Conservation (phyloP, 148 eudicot genomes). For the Agrostemma githago region DNA sequence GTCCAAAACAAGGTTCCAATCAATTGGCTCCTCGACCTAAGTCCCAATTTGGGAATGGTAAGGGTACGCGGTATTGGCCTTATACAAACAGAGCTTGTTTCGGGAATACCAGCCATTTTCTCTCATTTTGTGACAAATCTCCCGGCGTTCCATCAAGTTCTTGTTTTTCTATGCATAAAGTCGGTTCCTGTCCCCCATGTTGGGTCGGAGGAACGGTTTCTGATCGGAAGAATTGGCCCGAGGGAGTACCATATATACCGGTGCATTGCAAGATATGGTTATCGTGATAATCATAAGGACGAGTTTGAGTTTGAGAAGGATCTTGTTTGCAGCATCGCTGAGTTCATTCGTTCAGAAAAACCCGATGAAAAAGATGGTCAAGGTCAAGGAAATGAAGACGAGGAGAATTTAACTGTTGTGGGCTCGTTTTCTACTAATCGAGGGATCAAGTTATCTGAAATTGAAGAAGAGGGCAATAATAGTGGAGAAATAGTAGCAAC, state of each 20-base stretch:
- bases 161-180: slow-evolving; percentile 80
- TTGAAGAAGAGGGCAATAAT: slow-evolving; percentile 27
- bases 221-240: slow-evolving; percentile 85
- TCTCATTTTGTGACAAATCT: slow-evolving; percentile 94
- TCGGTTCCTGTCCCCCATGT: slow-evolving; percentile 87
- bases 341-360: slow-evolving; percentile 66
- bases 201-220: slow-evolving; percentile 66
- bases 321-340: slow-evolving; percentile 78
- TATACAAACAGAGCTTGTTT: slow-evolving; percentile 84
- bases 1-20: slow-evolving; percentile 91
- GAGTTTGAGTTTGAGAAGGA: slow-evolving; percentile 85
- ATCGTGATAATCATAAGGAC: slow-evolving; percentile 75
- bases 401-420: slow-evolving; percentile 63
- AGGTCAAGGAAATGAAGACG: slow-evolving; percentile 22
- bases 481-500: slow-evolving; percentile 14
- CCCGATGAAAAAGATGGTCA: slow-evolving; percentile 21
- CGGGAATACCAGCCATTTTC: slow-evolving; percentile 95
- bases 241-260: slow-evolving; percentile 68
- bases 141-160: slow-evolving; percentile 90
- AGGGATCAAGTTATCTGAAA: slow-evolving; percentile 34
- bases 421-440: slow-evolving; percentile 55
- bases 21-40: slow-evolving; percentile 79
- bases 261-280: slow-evolving; percentile 87
- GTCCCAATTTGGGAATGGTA: slow-evolving; percentile 81
- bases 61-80: slow-evolving; percentile 89